Evolutionary conservation across 345 rosid species (phyloP), one percentile per base, ranked within the genome.

Genomic region (Eucalyptus camaldulensis): DNA sequence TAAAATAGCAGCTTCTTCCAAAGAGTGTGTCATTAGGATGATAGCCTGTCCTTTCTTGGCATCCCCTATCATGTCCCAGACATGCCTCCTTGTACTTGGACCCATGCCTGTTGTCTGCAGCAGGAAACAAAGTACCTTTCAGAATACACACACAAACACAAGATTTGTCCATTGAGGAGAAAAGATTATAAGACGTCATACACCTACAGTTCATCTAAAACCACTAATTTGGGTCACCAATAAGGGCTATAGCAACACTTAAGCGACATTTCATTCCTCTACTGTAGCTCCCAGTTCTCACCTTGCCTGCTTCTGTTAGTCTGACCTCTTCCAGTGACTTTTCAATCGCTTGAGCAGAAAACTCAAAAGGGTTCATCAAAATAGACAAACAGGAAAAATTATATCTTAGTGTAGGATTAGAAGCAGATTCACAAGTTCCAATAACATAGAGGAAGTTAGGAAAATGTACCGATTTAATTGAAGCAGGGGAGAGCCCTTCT

Each of bases 261-360:
- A 96, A 94, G 80, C 99, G 97, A 47, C 99, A 96, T 87, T 94
- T 96, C 99, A 97, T 97, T 91, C 99, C 99, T 91, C 99, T 97
- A 92, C 98, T 95, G 91, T 96, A 96, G 90, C 96, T 96, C 85
- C 98, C 96, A 80, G 99, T 93, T 93, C 98, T 96, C 86, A 96
- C 93, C 81, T 93, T 94, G 62, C 94, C 94, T 10, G 96, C 92
- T 86, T 95, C 96, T 21, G 93, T 95, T 80, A 97, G 94, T 91
- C 87, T 94, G 91, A 97, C 98, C 91, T 96, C 94, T 22, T 90
- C 96, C 86, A 96, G 87, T 90, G 96, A 95, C 87, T 95, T 96
- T 92, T 94, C 91, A 50, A 93, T 96, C 88, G 93, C 95, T 96
- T 96, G 91, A 62, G 24, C 19, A 45, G 27, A 60, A 58, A 17